Conservation (phyloP, 768 basidiomycete species). For the Lactarius hatsudake region DNA sequence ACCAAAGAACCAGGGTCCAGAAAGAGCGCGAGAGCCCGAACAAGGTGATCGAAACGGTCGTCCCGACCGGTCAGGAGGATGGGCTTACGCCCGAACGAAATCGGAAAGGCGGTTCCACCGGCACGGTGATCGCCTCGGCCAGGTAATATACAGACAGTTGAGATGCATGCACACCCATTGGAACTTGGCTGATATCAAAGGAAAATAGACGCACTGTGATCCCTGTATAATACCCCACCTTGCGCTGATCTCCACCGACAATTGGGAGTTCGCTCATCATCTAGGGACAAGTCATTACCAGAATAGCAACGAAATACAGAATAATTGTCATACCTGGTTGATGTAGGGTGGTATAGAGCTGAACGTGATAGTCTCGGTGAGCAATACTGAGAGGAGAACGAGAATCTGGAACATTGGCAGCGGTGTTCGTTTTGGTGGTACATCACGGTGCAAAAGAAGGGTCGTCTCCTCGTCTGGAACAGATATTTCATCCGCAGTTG, state of each 20-base stretch:
- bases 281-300: conserved; percentile 28
- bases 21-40: conserved; percentile 39
- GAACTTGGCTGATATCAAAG: background rate
- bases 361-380: too few relatives aligned
- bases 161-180: too few relatives aligned
- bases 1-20: conserved; percentile 32
- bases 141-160: conserved; percentile 48
- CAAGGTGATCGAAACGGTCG: conserved; percentile 33
- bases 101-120: conserved; percentile 48
- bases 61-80: conserved; percentile 39
- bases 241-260: conserved; percentile 43
- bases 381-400: too few relatives aligned
- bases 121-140: conserved; percentile 43
- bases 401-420: too few relatives aligned
- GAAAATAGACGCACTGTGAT: conserved; percentile 40
- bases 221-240: conserved; percentile 49
- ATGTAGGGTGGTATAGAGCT: conserved; percentile 40
- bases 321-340: conserved; percentile 38
- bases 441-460: too few relatives aligned
- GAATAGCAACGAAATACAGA: background rate
- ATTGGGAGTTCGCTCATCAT: conserved; percentile 42
- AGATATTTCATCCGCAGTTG: too few relatives aligned
- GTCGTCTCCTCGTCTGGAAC: too few relatives aligned
- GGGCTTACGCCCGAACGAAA: conserved; percentile 46
- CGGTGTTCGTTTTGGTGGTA: too few relatives aligned